phyloP scores from a whole-genome alignment of 768 basidiomycete species.

The Mycena polygramma region DNA sequence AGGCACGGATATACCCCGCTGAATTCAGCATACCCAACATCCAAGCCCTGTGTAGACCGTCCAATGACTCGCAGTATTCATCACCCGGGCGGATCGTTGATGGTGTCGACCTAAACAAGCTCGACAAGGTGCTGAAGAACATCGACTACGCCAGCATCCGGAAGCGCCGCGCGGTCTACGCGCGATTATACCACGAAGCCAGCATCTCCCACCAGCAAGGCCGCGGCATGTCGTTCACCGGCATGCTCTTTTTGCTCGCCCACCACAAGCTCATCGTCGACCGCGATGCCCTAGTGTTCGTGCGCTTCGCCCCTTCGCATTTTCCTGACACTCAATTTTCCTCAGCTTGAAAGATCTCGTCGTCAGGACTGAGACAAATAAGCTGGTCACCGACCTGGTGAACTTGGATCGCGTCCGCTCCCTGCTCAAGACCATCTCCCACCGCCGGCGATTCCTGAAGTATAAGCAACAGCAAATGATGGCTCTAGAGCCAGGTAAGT shows the following conservation, averaged over 20 bases:
- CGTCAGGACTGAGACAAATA: conserved; percentile 78
- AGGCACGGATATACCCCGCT: conserved; percentile 85
- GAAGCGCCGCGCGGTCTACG: conserved; percentile 77
- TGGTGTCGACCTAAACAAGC: conserved; percentile 73
- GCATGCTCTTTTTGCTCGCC: conserved; percentile 88
- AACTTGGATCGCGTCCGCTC: conserved; percentile 89
- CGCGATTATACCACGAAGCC: conserved; percentile 90
- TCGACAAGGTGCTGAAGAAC: conserved; percentile 68
- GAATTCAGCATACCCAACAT: conserved; percentile 76
- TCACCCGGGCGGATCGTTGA: conserved; percentile 54
- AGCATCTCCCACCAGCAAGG: conserved; percentile 76
- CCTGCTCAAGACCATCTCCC: conserved; percentile 79
- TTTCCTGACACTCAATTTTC: conserved; percentile 17
- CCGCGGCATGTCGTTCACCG: conserved; percentile 90
- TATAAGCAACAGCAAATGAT: conserved; percentile 55
- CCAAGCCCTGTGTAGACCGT: conserved; percentile 60
- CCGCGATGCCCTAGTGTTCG: conserved; percentile 88
- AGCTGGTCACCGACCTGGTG: conserved; percentile 85
- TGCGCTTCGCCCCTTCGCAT: conserved; percentile 33
- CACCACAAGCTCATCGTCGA: conserved; percentile 95
- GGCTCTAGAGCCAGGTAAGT: conserved; percentile 56
- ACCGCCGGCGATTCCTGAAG: conserved; percentile 75
- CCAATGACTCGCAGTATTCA: conserved; percentile 49
- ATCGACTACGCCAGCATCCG: conserved; percentile 78
- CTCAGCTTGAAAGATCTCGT: conserved; percentile 86